Percentiles rank a stretch among this genome's conserved stretches.
Conservation (phyloP, 1,284 basidiomycete species). For the Leucoagaricus sp. region DNA sequence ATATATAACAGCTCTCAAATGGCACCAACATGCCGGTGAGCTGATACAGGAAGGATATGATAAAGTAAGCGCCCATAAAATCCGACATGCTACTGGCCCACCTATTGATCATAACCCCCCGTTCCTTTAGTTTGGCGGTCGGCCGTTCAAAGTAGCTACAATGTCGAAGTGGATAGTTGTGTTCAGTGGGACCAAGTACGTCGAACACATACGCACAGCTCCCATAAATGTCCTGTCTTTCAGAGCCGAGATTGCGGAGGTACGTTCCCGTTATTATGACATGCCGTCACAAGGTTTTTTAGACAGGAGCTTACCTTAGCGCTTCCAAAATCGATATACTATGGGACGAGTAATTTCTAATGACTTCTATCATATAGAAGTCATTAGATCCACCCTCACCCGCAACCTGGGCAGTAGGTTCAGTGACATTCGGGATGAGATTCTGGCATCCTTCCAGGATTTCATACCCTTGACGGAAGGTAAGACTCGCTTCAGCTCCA, state of each 20-base stretch:
- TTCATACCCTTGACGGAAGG: slow-evolving; percentile 11
- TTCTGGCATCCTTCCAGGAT: slow-evolving; percentile 11
- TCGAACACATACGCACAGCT: slow-evolving; percentile 29
- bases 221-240: slow-evolving; percentile 25
- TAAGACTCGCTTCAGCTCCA: background rate
- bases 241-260: slow-evolving; percentile 22
- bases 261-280: background rate
- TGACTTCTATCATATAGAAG: slow-evolving; percentile 11
- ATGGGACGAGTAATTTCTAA: slow-evolving; percentile 3
- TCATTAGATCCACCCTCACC: slow-evolving; percentile 12
- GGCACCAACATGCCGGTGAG: slow-evolving; percentile 18
- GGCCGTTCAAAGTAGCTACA: slow-evolving; percentile 26
- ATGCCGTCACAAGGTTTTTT: background rate
- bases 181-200: slow-evolving; percentile 21
- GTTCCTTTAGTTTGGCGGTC: slow-evolving; percentile 23
- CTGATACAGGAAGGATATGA: slow-evolving; percentile 26
- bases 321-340: slow-evolving; percentile 3
- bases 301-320: background rate
- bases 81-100: too few relatives aligned
- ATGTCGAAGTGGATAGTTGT: slow-evolving; percentile 26
- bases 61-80: slow-evolving; percentile 16
- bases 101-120: background rate
- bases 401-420: slow-evolving; percentile 10
- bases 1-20: slow-evolving; percentile 23
- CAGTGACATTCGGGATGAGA: slow-evolving; percentile 16